Conservation (phyloP, 805 yeast genomes). For the Cyberlindnera subsufficiens region DNA sequence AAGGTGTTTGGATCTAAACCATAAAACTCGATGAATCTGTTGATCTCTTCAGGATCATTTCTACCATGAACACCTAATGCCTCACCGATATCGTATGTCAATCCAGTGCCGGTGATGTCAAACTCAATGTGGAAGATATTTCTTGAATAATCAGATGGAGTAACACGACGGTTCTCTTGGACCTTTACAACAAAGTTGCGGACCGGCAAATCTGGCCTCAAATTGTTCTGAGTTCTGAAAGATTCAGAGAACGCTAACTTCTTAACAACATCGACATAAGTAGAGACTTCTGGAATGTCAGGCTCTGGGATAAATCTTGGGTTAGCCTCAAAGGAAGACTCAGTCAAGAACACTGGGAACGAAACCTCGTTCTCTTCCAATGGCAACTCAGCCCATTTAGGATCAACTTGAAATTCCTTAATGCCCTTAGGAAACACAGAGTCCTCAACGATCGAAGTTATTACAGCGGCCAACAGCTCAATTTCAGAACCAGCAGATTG, state of each 20-base stretch:
- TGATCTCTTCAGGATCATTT: slow-evolving; percentile 61
- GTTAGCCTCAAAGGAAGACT: slow-evolving; percentile 61
- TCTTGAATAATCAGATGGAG: slow-evolving; percentile 86
- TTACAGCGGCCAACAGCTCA: slow-evolving; percentile 69
- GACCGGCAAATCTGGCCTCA: slow-evolving; percentile 89
- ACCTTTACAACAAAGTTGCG: slow-evolving; percentile 84
- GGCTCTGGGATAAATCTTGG: slow-evolving; percentile 39
- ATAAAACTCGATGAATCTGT: slow-evolving; percentile 62
- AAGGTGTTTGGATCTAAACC: slow-evolving; percentile 65
- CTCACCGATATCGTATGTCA: slow-evolving; percentile 91
- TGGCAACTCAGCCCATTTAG: slow-evolving; percentile 23
- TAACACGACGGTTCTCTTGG: slow-evolving; percentile 84
- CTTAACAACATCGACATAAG: slow-evolving; percentile 52
- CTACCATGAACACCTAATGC: slow-evolving; percentile 94
- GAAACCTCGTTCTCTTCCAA: slow-evolving; percentile 30
- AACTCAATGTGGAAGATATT: slow-evolving; percentile 96
- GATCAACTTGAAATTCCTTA: slow-evolving; percentile 28
- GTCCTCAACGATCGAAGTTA: slow-evolving; percentile 59
- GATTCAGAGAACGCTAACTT: slow-evolving; percentile 81
- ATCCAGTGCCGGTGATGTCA: slow-evolving; percentile 84
- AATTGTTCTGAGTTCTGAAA: slow-evolving; percentile 43
- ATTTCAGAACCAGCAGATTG: slow-evolving; percentile 79
- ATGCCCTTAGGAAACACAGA: slow-evolving; percentile 38
- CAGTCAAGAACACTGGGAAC: slow-evolving; percentile 52
- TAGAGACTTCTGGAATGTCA: slow-evolving; percentile 35